These are phyloP conservation scores for Dichomitus squalens DNA, from an alignment of 1,284 basidiomycete genomes.

Conservation along the genomic window DNA sequence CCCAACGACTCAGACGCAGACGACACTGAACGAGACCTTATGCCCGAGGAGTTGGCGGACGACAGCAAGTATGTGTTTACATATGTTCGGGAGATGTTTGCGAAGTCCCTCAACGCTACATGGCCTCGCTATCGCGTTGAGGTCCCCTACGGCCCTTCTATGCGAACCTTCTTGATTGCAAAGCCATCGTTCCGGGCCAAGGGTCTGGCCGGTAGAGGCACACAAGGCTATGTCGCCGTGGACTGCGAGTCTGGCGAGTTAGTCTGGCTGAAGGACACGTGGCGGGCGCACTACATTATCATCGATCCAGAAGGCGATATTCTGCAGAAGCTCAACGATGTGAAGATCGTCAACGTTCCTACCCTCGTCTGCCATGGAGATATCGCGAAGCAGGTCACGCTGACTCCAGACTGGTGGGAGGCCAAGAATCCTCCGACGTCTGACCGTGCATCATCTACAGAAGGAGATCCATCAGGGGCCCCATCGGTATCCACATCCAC, in stretches of 20 bases:
- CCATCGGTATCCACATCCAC: too few relatives aligned
- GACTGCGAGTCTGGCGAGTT: not conserved
- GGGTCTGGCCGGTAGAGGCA: conserved; percentile 2
- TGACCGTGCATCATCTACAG: too few relatives aligned
- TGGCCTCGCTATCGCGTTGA: not conserved
- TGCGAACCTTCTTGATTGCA: not conserved
- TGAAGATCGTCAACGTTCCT: not conserved
- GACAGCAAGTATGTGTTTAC: not conserved
- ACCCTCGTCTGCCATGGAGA: conserved; percentile 6
- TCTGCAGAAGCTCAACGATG: not conserved
- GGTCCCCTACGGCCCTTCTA: not conserved
- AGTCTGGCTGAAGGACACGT: conserved; percentile 9
- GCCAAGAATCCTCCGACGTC: not conserved
- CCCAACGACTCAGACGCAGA: not conserved
- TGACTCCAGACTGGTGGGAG: not conserved
- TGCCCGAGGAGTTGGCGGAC: not conserved
- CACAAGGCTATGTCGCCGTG: conserved; percentile 7
- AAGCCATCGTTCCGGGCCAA: conserved; percentile 1
- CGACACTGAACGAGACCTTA: not conserved
- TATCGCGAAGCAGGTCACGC: not conserved
- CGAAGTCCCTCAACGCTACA: not conserved
- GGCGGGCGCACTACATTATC: not conserved
- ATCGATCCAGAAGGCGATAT: not conserved
- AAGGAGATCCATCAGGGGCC: too few relatives aligned
- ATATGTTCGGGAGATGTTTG: conserved; percentile 1